phyloP scores from a whole-genome alignment of 345 rosid species.

The Turnera subulata region DNA sequence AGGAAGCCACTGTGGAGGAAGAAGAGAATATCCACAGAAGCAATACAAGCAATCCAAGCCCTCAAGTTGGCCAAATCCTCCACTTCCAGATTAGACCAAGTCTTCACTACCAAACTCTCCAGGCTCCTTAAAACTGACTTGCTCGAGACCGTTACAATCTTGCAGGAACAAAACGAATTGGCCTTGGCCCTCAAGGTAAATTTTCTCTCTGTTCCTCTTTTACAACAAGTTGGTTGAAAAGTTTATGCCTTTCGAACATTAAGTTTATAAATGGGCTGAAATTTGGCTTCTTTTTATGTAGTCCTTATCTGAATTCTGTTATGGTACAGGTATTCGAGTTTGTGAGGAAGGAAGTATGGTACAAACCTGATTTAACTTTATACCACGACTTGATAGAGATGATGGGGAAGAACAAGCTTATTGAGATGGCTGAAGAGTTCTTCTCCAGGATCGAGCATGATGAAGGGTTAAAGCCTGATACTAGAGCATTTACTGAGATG shows the following conservation, averaged over 20 bases:
- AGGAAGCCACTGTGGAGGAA: conserved; percentile 41
- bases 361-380: conserved; percentile 38
- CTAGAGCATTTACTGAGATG: conserved; percentile 54
- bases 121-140: conserved; percentile 59
- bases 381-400: conserved; percentile 39
- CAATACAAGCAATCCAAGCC: conserved; percentile 55
- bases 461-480: conserved; percentile 46
- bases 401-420: conserved; percentile 43
- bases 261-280: neutral
- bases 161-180: conserved; percentile 46
- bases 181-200: conserved; percentile 49
- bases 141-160: conserved; percentile 40
- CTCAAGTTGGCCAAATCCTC: conserved; percentile 52
- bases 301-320: conserved; percentile 23
- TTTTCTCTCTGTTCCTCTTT: too few relatives aligned
- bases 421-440: conserved; percentile 38
- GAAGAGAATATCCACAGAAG: conserved; percentile 47
- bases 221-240: neutral
- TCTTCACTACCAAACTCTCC: conserved; percentile 29
- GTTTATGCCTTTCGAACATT: neutral
- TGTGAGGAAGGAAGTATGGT: conserved; percentile 51
- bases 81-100: conserved; percentile 25
- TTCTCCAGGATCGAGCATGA: conserved; percentile 32
- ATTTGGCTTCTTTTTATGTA: neutral
- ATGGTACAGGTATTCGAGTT: conserved; percentile 47